Base-by-base conservation (phyloP, 1,284 basidiomycete species). In the Apiotrichum montevideense region DNA sequence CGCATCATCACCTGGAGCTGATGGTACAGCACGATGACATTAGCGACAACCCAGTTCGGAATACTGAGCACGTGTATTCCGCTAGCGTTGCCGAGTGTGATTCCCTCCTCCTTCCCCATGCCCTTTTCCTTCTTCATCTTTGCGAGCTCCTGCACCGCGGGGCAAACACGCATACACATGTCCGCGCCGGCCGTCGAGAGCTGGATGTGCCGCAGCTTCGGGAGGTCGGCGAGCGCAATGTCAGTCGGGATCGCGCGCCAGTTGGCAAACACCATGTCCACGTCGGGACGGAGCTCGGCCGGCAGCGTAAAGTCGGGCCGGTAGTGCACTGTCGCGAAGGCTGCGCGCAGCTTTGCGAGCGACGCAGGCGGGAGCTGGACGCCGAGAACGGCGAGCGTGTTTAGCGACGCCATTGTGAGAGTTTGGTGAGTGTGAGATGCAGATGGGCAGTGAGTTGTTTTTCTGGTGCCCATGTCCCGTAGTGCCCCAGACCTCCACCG, bases 21-120 rank as follows among this genome's bases (percentile, higher is more conserved):
- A 42, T 74, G 70, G 35, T 64, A 66, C 39, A 75, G 58, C 13
- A 46, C 56, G 41, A 76, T 66, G 5, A 65, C 53, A 56, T 63
- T 69, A 4, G 54, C 69, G 2, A 72, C 66, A 15, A 71, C 70
- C 56, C 70, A 77, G 15, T 66, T 66, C 9, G 73, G 72, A 34
- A 76, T 75, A 46, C 58, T 64, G 10, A 73, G 51, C 3, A 72
- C 73, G 57, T 77, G 74, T 6, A 68, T 71, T 6, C 74, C 75
- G 45, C 62, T 64, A 10, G 72, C 72, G 6, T 67, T 71, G 11
- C 61, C 56, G n/a, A 75, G 56, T 3, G 64, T 69, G 8, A 74
- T 57, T 21, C 52, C 54, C 9, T 39, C 43, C 9, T 49, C 15
- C 47, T 40, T 21, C 21, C 21, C 11, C 35, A 11, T 15, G 35